phyloP scores from a whole-genome alignment of 2,329 filamentous ascomycete genomes.

The Corniculantispora saksenae region DNA sequence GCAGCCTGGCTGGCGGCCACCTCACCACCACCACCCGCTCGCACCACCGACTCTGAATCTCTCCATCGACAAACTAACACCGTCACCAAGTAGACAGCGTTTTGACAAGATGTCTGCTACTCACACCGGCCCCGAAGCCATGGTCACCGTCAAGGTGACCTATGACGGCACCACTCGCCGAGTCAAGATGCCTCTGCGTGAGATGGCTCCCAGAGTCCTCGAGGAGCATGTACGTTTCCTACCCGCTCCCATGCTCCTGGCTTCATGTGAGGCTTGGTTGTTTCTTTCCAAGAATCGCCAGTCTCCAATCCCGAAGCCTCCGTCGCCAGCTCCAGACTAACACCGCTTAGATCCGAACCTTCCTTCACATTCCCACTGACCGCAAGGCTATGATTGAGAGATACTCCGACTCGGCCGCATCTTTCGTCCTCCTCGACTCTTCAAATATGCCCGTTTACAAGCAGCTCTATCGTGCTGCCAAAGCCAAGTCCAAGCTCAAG shows the following conservation, averaged over 20 bases:
- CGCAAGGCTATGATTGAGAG: conserved; percentile 71
- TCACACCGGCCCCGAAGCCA: conserved; percentile 30
- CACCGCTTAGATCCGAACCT: conserved; percentile 35
- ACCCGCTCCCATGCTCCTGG: neutral
- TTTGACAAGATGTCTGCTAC: conserved; percentile 10
- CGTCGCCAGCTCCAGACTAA: neutral
- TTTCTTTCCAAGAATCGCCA: neutral
- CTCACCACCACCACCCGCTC: neutral
- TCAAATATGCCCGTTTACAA: conserved; percentile 86
- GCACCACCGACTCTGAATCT: neutral
- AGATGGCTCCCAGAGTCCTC: conserved; percentile 73
- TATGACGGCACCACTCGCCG: conserved; percentile 75
- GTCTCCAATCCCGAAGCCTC: neutral
- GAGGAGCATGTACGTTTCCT: conserved; percentile 75
- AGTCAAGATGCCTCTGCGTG: conserved; percentile 86
- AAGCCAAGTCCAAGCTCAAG: conserved; percentile 97
- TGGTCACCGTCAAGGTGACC: conserved; percentile 81
- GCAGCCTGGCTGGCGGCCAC: neutral
- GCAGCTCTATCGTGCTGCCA: conserved; percentile 93
- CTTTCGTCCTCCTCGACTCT: conserved; percentile 77
- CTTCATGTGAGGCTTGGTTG: neutral
- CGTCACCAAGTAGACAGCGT: neutral
- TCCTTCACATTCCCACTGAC: conserved; percentile 37
- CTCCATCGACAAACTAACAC: conserved; percentile 2
- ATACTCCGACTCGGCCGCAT: conserved; percentile 87